Evolutionary conservation across 2,329 filamentous ascomycete genomes (phyloP), one percentile per base, ranked within the genome.

Genomic region (Cordyceps cicadae): DNA sequence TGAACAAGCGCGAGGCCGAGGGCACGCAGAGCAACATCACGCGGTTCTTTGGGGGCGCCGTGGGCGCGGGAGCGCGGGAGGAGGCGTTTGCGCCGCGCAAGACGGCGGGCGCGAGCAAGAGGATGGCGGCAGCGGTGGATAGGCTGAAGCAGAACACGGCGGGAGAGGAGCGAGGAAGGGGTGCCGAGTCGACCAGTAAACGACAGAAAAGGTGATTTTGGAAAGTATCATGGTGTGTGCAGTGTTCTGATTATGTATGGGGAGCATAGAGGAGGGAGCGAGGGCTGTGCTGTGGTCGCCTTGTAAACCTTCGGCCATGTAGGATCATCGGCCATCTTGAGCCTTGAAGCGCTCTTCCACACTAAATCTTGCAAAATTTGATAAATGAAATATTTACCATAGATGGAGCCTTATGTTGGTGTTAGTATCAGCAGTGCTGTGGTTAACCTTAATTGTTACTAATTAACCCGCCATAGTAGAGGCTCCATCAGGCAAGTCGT

Each of bases 1-100:
- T 99, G 89, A 97, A 97, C 71, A 84, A 85, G 4, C 82, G 94
- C 45, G 89, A 90, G 65, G 81, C 85, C 32, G 94, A 97, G 75
- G 94, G 94, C 7, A 97, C 93, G 19, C 94, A 99, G 77, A 87
- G 86, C 62, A 99, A 99, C 67, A 96, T 99, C 65, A 99, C 94
- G n/a, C 81, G 87, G 26, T 99, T 87, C 72, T 97, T 97, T 71
- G 84, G 85, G 14, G 93, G 93, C 0, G 75, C 77, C 5, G 86
- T 91, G 0, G 89, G 89, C 0, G 81, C 81, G 0, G 89, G 89
- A 0, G 82, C 82, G 43, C 15, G 15, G 15, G 39, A n/a, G 15
- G 82, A 87, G 63, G 83, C 82, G 0, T 92, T 90, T 75, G 89
- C 80, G 26, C 90, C 89, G 0, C 81, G 88, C 60, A 85, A 87